Evolutionary conservation across 2,329 filamentous ascomycete genomes (phyloP), one percentile per base, ranked within the genome.

Genomic region (Nemania diffusa): DNA sequence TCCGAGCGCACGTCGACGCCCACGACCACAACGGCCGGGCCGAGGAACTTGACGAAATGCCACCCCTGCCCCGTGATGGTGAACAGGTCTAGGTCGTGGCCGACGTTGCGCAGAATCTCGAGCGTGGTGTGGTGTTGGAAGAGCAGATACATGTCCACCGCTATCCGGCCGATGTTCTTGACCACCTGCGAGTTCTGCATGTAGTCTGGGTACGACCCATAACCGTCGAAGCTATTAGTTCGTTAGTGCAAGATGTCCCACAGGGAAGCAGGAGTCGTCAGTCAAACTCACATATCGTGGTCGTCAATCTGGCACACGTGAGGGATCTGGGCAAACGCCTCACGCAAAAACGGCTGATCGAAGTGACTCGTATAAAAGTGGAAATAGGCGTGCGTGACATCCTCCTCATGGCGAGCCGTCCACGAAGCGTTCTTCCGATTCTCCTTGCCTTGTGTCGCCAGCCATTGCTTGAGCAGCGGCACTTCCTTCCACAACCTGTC

Each of bases 301-400:
- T 98, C 96, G 76, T 99, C 94, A 60, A 99, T 90, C 77, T 97
- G 93, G 74, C 97, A 85, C 60, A 99, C 84, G 76, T 97, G 94
- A 46, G 96, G 96, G 69, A 99, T 97, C 81, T 99, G 96, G 24
- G 96, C 96, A 83, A 97, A 99, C 0, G 95, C 94, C 80, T 99
- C 96, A 67, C 96, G 86, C 72, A 99, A 80, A 79, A 97, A 95
- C 6, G 95, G 94, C 80, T 99, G 96, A 77, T 99, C 96, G 78
- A 99, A 98, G 79, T 98, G 95, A 73, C 94, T 97, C 1, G 94
- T 97, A 78, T 99, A 99, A 79, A 97, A 99, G 79, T 99, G 96
- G 80, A 99, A 99, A 82, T 97, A 99, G 7, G 96, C 94, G 80
- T 98, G 94, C 1, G 91, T 90, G 20, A 97, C 93, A 76, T 99